Evolutionary conservation across 306 rosid genomes (phyloP).

Genomic region (Ziziphus jujuba): DNA sequence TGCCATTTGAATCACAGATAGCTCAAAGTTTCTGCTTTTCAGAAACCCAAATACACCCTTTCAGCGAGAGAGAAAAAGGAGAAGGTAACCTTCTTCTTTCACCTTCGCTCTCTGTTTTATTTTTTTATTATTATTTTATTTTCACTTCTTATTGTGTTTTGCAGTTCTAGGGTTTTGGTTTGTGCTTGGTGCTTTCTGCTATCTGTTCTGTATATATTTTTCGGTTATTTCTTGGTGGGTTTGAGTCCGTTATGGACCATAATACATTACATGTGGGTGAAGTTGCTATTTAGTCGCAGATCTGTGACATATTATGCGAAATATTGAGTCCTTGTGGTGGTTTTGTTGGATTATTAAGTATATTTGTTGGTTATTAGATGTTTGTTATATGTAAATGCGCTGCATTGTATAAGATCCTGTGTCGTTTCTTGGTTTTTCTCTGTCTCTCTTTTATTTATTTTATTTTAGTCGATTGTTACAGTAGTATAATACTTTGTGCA

Average conservation of each 20-base stretch:
- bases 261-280: background rate
- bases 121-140: background rate
- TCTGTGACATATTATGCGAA: constrained; percentile 28
- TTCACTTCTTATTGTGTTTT: no score
- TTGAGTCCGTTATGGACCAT: constrained; percentile 1
- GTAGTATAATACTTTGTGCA: no score
- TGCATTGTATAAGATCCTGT: background rate
- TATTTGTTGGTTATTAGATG: constrained; percentile 13
- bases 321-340: constrained; percentile 3
- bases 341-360: constrained; percentile 12
- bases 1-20: constrained; percentile 11
- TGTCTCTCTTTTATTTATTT: no score
- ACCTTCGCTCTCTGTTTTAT: background rate
- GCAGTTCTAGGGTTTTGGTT: constrained; percentile 24
- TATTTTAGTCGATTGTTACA: no score
- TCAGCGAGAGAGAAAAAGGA: background rate
- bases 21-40: no score
- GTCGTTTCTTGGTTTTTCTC: no score
- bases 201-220: background rate
- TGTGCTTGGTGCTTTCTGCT: background rate
- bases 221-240: background rate
- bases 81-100: constrained; percentile 17
- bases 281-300: constrained; percentile 30
- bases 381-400: background rate
- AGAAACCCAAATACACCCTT: background rate